A percentile compares a stretch with the other conserved stretches of the same genome.
phyloP scores from a whole-genome alignment of 1,284 basidiomycete species.

The Rhodotorula sp. region DNA sequence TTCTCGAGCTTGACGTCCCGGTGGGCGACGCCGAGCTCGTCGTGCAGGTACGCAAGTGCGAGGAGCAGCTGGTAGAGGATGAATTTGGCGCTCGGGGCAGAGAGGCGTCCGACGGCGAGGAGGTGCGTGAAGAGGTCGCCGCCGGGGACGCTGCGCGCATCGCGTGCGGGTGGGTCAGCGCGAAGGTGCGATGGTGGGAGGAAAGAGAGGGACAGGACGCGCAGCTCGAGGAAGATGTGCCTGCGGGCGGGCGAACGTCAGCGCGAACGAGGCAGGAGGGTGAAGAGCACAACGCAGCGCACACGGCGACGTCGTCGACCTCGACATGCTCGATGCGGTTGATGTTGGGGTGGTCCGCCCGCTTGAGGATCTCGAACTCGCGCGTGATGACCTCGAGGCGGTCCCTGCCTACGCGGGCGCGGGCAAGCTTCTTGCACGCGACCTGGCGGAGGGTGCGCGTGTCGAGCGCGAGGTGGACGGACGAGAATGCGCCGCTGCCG shows the following conservation, averaged over 20 bases:
- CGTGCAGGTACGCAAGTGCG: constrained; percentile 72
- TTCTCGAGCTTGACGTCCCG: constrained; percentile 79
- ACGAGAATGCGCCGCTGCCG: constrained; percentile 63
- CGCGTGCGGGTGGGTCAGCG: background rate
- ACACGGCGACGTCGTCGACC: constrained; percentile 58
- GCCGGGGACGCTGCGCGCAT: constrained; percentile 59
- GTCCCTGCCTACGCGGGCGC: constrained; percentile 56
- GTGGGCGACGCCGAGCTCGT: constrained; percentile 68
- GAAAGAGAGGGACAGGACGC: background rate
- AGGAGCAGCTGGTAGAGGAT: constrained; percentile 76
- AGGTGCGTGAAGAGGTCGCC: constrained; percentile 70
- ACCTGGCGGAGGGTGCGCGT: constrained; percentile 64
- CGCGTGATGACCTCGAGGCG: constrained; percentile 66
- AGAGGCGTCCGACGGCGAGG: constrained; percentile 57
- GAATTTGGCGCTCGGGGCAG: constrained; percentile 78
- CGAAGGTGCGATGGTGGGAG: accelerated
- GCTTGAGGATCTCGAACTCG: constrained; percentile 71
- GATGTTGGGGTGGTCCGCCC: constrained; percentile 75
- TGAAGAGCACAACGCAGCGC: background rate
- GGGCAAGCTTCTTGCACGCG: constrained; percentile 76
- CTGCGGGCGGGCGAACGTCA: constrained; percentile 49
- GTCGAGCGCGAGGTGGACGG: constrained; percentile 21
- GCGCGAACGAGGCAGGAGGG: background rate
- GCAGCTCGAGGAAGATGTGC: constrained; percentile 71
- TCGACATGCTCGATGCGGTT: constrained; percentile 72